A percentile compares a stretch with the other conserved stretches of the same genome.
These are phyloP conservation scores for Crataegus laevigata DNA, from an alignment of 306 rosid genomes.

Conservation along the genomic window DNA sequence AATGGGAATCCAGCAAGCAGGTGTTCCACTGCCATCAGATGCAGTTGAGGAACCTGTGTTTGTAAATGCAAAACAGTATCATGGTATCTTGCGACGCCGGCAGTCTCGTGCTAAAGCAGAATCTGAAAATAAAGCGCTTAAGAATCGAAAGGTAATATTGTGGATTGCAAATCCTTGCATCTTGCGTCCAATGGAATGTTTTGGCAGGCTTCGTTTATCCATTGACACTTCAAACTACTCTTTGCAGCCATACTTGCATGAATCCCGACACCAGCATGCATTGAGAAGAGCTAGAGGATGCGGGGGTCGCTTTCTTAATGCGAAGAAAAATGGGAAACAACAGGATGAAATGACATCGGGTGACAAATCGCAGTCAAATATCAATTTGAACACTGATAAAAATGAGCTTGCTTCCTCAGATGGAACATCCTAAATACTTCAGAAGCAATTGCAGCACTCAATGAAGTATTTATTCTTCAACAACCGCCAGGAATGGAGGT, in stretches of 20 bases:
- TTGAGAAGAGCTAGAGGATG: constrained; percentile 84
- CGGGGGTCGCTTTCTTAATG: constrained; percentile 85
- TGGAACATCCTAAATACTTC: constrained; percentile 33
- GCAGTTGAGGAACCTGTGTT: constrained; percentile 93
- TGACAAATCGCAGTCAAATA: constrained; percentile 44
- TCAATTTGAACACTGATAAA: constrained; percentile 60
- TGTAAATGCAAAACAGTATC: constrained; percentile 94
- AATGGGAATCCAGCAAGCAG: constrained; percentile 95
- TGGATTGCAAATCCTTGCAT: constrained; percentile 9
- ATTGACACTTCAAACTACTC: constrained; percentile 9
- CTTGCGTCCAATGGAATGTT: constrained; percentile 1
- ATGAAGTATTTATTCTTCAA: constrained; percentile 4
- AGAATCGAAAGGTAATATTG: constrained; percentile 67
- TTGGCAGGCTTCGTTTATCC: background rate
- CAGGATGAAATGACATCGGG: constrained; percentile 43
- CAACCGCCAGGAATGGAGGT: constrained; percentile 21
- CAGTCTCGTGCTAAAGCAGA: constrained; percentile 98
- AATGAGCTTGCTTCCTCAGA: constrained; percentile 50
- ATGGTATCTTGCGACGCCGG: constrained; percentile 84
- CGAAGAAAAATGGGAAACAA: constrained; percentile 62
- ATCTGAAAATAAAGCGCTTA: constrained; percentile 73
- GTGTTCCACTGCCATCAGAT: constrained; percentile 86
- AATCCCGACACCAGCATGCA: constrained; percentile 88
- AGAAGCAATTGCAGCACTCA: constrained; percentile 5
- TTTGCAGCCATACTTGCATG: constrained; percentile 93